Conservation (phyloP, 306 rosid species). For the Albizia julibrissin region DNA sequence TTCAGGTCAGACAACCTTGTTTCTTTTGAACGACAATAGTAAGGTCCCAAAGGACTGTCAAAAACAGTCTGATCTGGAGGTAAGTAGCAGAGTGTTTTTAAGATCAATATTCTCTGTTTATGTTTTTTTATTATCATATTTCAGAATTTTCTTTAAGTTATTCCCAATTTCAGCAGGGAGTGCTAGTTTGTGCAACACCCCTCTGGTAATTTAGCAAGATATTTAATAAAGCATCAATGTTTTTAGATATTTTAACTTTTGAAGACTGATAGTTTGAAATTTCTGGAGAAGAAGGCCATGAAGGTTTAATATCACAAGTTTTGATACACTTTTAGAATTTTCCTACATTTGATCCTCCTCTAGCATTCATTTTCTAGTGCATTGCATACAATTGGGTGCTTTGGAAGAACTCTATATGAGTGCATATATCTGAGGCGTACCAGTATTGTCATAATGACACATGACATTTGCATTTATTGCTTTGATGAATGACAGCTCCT, state of each 20-base stretch:
- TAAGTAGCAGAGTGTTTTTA: conserved; percentile 35
- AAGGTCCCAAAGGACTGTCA: conserved; percentile 55
- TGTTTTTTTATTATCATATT: conserved; percentile 13
- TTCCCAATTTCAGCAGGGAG: conserved; percentile 15
- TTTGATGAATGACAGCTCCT: neutral
- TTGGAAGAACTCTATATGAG: conserved; percentile 23
- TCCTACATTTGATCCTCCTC: conserved; percentile 13
- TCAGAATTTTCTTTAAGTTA: conserved; percentile 13
- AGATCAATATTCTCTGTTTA: neutral
- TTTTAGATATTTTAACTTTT: conserved; percentile 28
- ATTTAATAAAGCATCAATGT: conserved; percentile 3
- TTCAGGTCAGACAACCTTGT: conserved; percentile 71
- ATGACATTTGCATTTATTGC: conserved; percentile 13
- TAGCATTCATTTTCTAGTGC: conserved; percentile 9
- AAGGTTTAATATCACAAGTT: conserved; percentile 6
- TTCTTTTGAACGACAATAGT: conserved; percentile 50
- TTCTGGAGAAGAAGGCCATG: conserved; percentile 20
- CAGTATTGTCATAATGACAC: conserved; percentile 24
- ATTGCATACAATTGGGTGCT: conserved; percentile 20
- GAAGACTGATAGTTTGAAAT: conserved; percentile 4
- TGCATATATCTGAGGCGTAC: conserved; percentile 22
- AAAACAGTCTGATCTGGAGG: conserved; percentile 82
- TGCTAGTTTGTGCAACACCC: conserved; percentile 19
- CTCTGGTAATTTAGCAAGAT: conserved; percentile 19
- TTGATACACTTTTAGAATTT: neutral